Evolutionary conservation across 768 basidiomycete species (phyloP).

Genomic region (Leccinum longicurvipes): DNA sequence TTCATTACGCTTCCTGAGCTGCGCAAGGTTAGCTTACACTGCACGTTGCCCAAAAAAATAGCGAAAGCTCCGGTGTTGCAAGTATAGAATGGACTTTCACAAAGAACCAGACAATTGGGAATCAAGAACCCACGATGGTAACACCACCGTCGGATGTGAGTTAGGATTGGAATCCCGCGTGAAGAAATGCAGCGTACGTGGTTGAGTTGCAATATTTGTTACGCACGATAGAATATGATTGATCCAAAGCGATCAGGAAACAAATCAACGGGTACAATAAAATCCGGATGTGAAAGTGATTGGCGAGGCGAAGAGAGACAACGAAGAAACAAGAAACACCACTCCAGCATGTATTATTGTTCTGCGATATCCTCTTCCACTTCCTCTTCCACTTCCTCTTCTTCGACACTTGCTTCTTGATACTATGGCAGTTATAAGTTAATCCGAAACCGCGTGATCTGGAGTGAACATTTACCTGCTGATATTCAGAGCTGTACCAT

Average conservation of each 20-base stretch:
- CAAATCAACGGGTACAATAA: constrained; percentile 16
- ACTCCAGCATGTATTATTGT: constrained; percentile 24
- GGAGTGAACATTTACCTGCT: constrained; percentile 50
- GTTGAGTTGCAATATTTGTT: background rate
- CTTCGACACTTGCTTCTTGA: constrained; percentile 51
- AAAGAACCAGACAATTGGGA: background rate
- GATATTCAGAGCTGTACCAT: constrained; percentile 75
- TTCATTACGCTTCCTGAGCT: background rate
- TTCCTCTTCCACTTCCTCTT: constrained; percentile 42
- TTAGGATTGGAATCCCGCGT: background rate
- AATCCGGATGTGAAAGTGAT: constrained; percentile 3
- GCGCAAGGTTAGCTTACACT: background rate
- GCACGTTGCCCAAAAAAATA: background rate
- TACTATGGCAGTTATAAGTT: constrained; percentile 38
- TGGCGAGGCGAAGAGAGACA: background rate
- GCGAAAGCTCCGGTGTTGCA: background rate
- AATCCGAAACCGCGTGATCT: background rate
- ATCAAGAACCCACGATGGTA: background rate
- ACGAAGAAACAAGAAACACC: background rate
- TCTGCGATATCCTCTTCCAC: constrained; percentile 24
- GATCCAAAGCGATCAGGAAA: constrained; percentile 20
- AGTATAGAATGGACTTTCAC: background rate
- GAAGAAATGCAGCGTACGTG: background rate
- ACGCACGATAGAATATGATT: constrained; percentile 3
- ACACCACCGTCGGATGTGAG: too few species aligned